A percentile compares a stretch with the other conserved stretches of the same genome.
phyloP scores from a whole-genome alignment of 2,329 filamentous ascomycete species.

The Dactylonectria macrodidyma region DNA sequence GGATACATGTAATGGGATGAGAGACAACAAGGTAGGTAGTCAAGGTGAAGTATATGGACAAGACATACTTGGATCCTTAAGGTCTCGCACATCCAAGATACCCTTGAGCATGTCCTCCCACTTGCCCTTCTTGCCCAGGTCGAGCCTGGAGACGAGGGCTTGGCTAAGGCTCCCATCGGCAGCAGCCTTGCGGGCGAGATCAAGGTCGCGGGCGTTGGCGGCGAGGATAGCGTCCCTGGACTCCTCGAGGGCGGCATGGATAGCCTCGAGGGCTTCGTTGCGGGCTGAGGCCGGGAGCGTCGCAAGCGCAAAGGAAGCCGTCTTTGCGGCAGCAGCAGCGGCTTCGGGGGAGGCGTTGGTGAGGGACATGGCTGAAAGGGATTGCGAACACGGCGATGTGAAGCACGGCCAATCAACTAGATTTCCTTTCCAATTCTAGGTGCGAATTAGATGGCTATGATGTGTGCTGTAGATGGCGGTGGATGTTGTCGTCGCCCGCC shows the following conservation, averaged over 20 bases:
- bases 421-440: background rate
- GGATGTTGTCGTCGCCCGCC: slow-evolving; percentile 3
- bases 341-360: slow-evolving; percentile 86
- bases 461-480: background rate
- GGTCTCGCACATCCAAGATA: slow-evolving; percentile 86
- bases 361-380: slow-evolving; percentile 78
- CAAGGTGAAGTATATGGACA: slow-evolving; percentile 49
- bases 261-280: slow-evolving; percentile 87
- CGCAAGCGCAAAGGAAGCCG: slow-evolving; percentile 86
- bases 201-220: slow-evolving; percentile 89
- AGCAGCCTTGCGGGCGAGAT: slow-evolving; percentile 80
- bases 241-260: slow-evolving; percentile 81
- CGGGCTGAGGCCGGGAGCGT: slow-evolving; percentile 82
- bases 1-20: background rate
- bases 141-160: slow-evolving; percentile 89
- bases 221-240: slow-evolving; percentile 84
- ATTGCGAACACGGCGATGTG: background rate
- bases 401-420: slow-evolving; percentile 3
- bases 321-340: slow-evolving; percentile 83
- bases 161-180: slow-evolving; percentile 82
- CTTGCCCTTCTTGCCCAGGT: slow-evolving; percentile 89
- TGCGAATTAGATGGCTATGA: background rate
- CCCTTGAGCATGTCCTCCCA: slow-evolving; percentile 98
- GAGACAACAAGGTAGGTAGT: background rate
- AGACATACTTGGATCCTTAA: slow-evolving; percentile 86